phyloP scores from a whole-genome alignment of 257 asterid species.

The Handroanthus guayacan region DNA sequence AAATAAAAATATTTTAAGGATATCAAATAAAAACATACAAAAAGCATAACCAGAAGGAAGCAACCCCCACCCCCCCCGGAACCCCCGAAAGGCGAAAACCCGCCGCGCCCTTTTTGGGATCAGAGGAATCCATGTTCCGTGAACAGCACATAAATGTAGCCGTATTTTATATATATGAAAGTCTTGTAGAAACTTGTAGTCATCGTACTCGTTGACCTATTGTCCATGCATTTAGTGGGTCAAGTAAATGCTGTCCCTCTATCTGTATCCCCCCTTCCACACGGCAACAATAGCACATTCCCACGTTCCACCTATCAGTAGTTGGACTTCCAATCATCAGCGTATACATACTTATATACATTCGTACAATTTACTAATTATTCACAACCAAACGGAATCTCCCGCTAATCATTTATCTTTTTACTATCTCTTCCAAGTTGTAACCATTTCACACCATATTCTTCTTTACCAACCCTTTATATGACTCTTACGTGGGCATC shows the following conservation, averaged over 20 bases:
- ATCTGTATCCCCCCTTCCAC: constrained; percentile 27
- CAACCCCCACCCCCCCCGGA: too few relatives aligned
- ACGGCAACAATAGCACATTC: neutral
- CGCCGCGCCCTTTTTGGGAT: too few relatives aligned
- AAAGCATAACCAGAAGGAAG: too few relatives aligned
- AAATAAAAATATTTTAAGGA: too few relatives aligned
- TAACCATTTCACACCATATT: neutral
- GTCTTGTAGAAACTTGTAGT: neutral
- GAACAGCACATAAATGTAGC: too few relatives aligned
- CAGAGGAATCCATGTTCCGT: too few relatives aligned
- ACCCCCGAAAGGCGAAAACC: too few relatives aligned
- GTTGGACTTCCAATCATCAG: neutral
- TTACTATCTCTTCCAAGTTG: neutral
- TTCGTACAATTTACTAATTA: neutral
- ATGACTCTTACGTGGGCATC: neutral
- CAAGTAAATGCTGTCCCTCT: constrained; percentile 36
- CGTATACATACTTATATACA: neutral
- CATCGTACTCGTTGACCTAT: neutral
- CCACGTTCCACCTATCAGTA: constrained; percentile 27
- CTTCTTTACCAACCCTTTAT: neutral
- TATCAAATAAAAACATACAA: too few relatives aligned
- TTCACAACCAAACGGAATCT: neutral
- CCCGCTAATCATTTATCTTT: neutral
- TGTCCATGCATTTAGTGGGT: neutral
- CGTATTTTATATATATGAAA: too few relatives aligned